Percentiles rank a stretch among this genome's conserved stretches.
Evolutionary conservation across 2,329 filamentous ascomycete species (phyloP).

Genomic region (Madurella fahalii): DNA sequence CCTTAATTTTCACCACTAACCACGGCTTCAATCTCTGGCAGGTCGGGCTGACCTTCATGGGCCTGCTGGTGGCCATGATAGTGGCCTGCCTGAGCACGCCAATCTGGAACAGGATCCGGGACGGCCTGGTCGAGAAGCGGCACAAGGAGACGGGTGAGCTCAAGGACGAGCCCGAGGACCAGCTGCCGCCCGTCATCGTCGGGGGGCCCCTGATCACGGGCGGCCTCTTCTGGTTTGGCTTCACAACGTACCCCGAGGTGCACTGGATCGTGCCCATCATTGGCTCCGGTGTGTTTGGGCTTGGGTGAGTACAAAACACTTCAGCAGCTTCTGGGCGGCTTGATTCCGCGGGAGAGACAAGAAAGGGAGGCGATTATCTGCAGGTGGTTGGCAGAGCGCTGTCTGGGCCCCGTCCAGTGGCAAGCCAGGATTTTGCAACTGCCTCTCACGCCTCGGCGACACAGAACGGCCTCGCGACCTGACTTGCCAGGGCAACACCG

Average conservation of each 20-base stretch:
- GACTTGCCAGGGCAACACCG: no score
- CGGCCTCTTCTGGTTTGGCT: conserved; percentile 84
- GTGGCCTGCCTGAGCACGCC: conserved; percentile 59
- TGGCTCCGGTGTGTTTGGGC: conserved; percentile 66
- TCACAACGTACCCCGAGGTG: conserved; percentile 71
- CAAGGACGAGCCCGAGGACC: conserved; percentile 78
- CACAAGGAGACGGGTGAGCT: conserved; percentile 49
- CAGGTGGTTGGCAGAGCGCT: background rate
- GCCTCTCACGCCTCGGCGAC: background rate
- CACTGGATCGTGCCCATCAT: conserved; percentile 76
- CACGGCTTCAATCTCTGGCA: conserved; percentile 78
- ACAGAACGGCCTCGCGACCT: background rate
- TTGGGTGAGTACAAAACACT: conserved; percentile 51
- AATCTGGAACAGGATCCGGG: conserved; percentile 60
- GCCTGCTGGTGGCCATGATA: conserved; percentile 65
- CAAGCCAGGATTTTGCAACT: background rate
- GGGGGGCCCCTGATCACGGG: conserved; percentile 76
- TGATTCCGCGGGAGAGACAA: background rate
- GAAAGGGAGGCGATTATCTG: background rate
- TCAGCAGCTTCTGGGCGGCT: background rate
- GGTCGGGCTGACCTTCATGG: conserved; percentile 73
- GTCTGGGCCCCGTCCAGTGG: no score
- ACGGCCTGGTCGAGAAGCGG: conserved; percentile 51
- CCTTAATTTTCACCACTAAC: conserved; percentile 69
- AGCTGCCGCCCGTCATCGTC: conserved; percentile 68